Conservation (phyloP, 1,284 basidiomycete genomes). For the Ganoderma meredithae region DNA sequence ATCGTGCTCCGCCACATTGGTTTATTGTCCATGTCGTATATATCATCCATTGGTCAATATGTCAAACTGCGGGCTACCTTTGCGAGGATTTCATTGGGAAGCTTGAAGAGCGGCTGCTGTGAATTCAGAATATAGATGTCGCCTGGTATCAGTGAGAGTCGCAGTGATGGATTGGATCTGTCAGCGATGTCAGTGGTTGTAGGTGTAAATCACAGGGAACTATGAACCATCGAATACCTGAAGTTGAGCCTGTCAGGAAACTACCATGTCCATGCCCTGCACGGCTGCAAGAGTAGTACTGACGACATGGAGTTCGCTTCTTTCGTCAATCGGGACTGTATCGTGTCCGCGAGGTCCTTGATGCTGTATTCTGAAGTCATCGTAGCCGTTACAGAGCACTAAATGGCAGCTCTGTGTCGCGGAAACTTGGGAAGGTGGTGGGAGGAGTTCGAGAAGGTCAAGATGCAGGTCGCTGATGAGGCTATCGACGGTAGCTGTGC, state of each 20-base stretch:
- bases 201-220: not conserved
- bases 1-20: not conserved
- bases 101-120: constrained; percentile 1
- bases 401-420: not conserved
- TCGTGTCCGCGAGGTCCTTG: not conserved
- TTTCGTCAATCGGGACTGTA: not conserved
- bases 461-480: no score
- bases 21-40: not conserved
- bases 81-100: not conserved
- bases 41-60: not conserved
- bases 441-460: not conserved
- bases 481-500: not conserved
- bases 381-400: not conserved
- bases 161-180: not conserved
- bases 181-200: not conserved
- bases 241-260: not conserved
- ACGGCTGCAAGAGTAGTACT: not conserved
- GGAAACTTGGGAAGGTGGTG: not conserved
- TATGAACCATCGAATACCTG: not conserved
- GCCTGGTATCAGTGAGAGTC: not conserved
- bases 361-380: not conserved
- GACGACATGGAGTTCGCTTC: not conserved
- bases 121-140: not conserved
- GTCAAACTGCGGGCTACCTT: not conserved
- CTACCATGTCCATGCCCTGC: not conserved